Evolutionary conservation across 352 stramenopile genomes (phyloP), one percentile per base, ranked within the genome.

Genomic region (Poterioochromonas sp.): DNA sequence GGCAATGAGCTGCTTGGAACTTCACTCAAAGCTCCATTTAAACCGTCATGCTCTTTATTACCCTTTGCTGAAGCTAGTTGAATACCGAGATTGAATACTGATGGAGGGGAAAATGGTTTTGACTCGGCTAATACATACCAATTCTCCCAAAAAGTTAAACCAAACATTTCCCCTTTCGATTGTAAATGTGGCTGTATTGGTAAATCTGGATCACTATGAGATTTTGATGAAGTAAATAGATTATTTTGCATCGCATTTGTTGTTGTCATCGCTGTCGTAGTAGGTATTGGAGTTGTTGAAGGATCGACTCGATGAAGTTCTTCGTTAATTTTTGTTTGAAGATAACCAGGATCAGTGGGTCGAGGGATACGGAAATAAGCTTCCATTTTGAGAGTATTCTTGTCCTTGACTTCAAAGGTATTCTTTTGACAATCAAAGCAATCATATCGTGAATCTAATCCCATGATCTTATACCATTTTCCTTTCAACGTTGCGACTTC

Each of bases 141-240:
- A 43, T 69, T 44, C 32, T 69, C 35, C 60, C 60, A 69, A n/a
- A 69, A 69, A 11, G 60, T 44, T 43, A 69, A 69, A 20, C 60
- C 60, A 41, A 69, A 69, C 60, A 69, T 69, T 43, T 69, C 60
- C n/a, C 60, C 60, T 43, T 69, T 40, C 8, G 29, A n/a, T 43
- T 43, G n/a, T 26, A 69, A 5, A 44, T 69, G 60, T 18, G 35
- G 0, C n/a, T n/a, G n/a, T n/a, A n/a, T n/a, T n/a, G n/a, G n/a
- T n/a, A n/a, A n/a, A n/a, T n/a, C n/a, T n/a, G n/a, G n/a, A n/a
- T n/a, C n/a, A n/a, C n/a, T n/a, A n/a, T n/a, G 44, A 22, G 11
- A 54, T 54, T 22, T n/a, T n/a, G n/a, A n/a, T n/a, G n/a, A n/a
- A n/a, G n/a, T n/a, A n/a, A n/a, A n/a, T n/a, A n/a, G n/a, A n/a